Evolutionary conservation across 345 rosid genomes (phyloP).

Genomic region (Raphanus raphanistrum): DNA sequence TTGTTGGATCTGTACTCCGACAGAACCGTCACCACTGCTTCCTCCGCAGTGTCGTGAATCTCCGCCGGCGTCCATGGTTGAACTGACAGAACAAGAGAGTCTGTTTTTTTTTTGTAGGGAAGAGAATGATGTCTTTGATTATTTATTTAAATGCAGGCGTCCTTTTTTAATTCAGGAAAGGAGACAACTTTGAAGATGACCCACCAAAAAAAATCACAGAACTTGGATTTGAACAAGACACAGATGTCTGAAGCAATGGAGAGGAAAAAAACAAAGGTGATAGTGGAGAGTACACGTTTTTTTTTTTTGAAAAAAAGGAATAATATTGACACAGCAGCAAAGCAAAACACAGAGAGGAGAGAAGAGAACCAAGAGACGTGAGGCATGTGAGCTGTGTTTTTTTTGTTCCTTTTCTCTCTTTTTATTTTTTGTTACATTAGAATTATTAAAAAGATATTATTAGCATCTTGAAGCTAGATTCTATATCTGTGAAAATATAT

Average conservation of each 20-base stretch:
- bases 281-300: conserved; percentile 27
- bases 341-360: not conserved
- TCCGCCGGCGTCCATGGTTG: conserved; percentile 31
- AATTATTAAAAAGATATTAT: not conserved
- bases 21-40: conserved; percentile 22
- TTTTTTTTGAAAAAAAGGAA: conserved; percentile 10
- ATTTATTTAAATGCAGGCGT: not conserved
- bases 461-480: conserved; percentile 3
- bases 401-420: not conserved
- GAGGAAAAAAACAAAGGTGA: conserved; percentile 18
- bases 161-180: not conserved
- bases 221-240: not conserved
- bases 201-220: conserved; percentile 15
- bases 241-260: conserved; percentile 8
- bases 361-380: conserved; percentile 9
- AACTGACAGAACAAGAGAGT: not conserved
- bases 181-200: conserved; percentile 36
- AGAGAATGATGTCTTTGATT: not conserved
- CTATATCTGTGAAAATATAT: not conserved
- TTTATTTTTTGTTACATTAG: conserved; percentile 9
- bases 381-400: conserved; percentile 25
- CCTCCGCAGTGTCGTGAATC: conserved; percentile 5
- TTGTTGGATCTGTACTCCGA: conserved; percentile 40
- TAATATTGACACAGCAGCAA: conserved; percentile 15
- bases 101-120: conserved; percentile 15